Evolutionary conservation across 495 filamentous ascomycete species (phyloP).

Genomic region (Acidomyces sp.): DNA sequence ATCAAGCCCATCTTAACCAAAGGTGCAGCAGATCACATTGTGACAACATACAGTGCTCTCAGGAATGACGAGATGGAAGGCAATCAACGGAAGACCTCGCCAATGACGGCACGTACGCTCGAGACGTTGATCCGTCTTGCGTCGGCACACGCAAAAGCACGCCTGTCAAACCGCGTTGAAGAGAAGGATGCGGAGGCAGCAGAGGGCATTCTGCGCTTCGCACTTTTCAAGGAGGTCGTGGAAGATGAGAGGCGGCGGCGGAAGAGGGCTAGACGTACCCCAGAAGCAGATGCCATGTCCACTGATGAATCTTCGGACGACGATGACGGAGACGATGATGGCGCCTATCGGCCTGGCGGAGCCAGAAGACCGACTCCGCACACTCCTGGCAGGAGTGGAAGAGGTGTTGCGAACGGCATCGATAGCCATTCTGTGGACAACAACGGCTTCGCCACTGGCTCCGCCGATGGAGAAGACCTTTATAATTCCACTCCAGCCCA

Average conservation of each 20-base stretch:
- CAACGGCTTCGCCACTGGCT: slow-evolving; percentile 15
- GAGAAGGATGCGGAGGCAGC: slow-evolving; percentile 79
- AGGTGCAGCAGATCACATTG: slow-evolving; percentile 83
- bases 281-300: slow-evolving; percentile 28
- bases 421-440: slow-evolving; percentile 2
- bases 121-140: slow-evolving; percentile 96
- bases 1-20: slow-evolving; percentile 87
- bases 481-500: slow-evolving; percentile 41
- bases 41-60: slow-evolving; percentile 81
- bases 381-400: slow-evolving; percentile 4
- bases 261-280: slow-evolving; percentile 36
- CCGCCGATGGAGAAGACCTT: slow-evolving; percentile 37
- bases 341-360: slow-evolving; percentile 8
- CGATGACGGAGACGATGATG: slow-evolving; percentile 35
- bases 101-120: slow-evolving; percentile 92
- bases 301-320: slow-evolving; percentile 28
- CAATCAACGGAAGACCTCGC: slow-evolving; percentile 82
- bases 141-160: slow-evolving; percentile 88
- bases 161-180: slow-evolving; percentile 85
- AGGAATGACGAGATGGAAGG: slow-evolving; percentile 93
- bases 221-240: slow-evolving; percentile 93
- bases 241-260: slow-evolving; percentile 73
- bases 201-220: slow-evolving; percentile 83
- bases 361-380: slow-evolving; percentile 5
- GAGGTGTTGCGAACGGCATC: slow-evolving; percentile 5